Conservation (phyloP, 352 stramenopile species). For the Globisporangium uncinulatum region DNA sequence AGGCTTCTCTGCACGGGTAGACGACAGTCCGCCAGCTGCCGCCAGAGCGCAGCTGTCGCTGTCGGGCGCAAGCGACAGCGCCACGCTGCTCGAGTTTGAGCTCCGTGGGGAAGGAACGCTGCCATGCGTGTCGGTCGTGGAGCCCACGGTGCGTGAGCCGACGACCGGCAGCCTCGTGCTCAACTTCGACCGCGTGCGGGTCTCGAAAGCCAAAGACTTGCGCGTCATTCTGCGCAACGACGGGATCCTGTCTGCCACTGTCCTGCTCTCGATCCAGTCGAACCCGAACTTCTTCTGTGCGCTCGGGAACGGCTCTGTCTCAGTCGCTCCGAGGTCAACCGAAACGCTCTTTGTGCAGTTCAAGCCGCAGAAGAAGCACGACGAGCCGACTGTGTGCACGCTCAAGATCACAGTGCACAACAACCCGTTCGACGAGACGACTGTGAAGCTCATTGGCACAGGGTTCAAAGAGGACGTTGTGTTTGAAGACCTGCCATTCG, state of each 20-base stretch:
- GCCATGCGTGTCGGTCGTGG: conserved; percentile 86
- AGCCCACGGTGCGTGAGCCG: conserved; percentile 66
- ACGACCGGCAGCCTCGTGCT: conserved; percentile 55
- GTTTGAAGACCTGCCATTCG: conserved; percentile 83
- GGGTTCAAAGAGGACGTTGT: conserved; percentile 82
- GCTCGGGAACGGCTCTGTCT: conserved; percentile 68
- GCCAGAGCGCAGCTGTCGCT: conserved; percentile 1
- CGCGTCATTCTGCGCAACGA: conserved; percentile 85
- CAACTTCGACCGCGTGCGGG: conserved; percentile 74
- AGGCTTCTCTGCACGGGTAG: conserved; percentile 78
- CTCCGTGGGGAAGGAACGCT: conserved; percentile 90
- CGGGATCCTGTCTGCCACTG: conserved; percentile 87
- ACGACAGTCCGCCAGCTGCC: conserved; percentile 42
- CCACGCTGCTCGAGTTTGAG: conserved; percentile 79
- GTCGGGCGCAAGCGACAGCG: background rate
- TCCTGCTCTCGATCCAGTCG: conserved; percentile 83
- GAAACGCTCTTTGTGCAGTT: conserved; percentile 77
- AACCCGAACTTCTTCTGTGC: conserved; percentile 77
- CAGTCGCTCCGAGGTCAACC: conserved; percentile 55
- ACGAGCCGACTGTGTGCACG: conserved; percentile 35
- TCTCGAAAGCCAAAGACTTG: conserved; percentile 66
- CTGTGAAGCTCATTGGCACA: conserved; percentile 56
- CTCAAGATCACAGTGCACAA: conserved; percentile 89
- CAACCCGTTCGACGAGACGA: conserved; percentile 88
- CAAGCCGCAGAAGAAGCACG: conserved; percentile 70